Base-by-base conservation (phyloP, 1,139 yeast species). In the Neolecta irregularis region DNA sequence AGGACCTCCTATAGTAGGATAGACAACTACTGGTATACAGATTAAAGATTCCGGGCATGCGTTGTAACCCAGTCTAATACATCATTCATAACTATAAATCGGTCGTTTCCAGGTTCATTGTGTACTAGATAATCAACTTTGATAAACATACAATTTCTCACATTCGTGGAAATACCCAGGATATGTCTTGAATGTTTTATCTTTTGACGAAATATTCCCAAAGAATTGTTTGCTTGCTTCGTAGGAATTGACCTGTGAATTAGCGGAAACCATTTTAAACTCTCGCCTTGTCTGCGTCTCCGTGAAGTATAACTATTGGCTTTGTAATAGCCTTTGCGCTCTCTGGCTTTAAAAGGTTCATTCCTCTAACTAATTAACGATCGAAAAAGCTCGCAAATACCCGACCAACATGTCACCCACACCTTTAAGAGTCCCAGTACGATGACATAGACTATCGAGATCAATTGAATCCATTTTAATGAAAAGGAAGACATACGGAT, bases 371-470 rank as follows among this genome's bases (percentile, higher is more conserved):
- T 6, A 8, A 23, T 18, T 11, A 24, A 18, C 6, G 9, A n/a
- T 24, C 3, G 7, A 31, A 15, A 2, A 3, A 6, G 16, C 8
- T 11, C 4, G n/a, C 5, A 18, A 3, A 6, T n/a, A 17, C 9
- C 12, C 3, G 7, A 26, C 43, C n/a, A 18, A 37, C 43, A 47
- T 25, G 18, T 38, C 39, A 12, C 46, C 26, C 70, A 70, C 41
- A 75, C 60, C 41, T 65, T n/a, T n/a, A n/a, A n/a, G n/a, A n/a
- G n/a, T n/a, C n/a, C n/a, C n/a, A n/a, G n/a, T n/a, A n/a, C n/a
- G n/a, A n/a, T n/a, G n/a, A n/a, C n/a, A n/a, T n/a, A n/a, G 66
- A 36, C 67, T 50, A 18, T 58, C 60, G 6, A 93, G 93, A 9
- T 64, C 43, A 6, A 66, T 30, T 33, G 65, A n/a, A 69, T 53